Evolutionary conservation across 2,329 filamentous ascomycete species (phyloP).

Genomic region (Phoma sp.): DNA sequence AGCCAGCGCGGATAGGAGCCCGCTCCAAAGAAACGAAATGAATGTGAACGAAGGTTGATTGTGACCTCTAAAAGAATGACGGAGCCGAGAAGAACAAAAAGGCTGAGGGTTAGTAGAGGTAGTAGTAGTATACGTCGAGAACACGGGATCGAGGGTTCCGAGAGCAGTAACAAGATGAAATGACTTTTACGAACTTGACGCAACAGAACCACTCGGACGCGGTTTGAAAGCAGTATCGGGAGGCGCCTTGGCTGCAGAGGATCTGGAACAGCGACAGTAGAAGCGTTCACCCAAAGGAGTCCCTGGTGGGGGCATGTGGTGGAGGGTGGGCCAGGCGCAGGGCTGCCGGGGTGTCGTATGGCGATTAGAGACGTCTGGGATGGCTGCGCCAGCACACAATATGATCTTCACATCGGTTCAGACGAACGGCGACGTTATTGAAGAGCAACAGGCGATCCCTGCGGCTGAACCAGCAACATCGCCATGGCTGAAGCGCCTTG

Average conservation of each 20-base stretch:
- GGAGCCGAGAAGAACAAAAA: slow-evolving; percentile 46
- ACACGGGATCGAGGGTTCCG: slow-evolving; percentile 42
- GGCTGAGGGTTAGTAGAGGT: slow-evolving; percentile 35
- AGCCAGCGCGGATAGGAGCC: slow-evolving; percentile 49
- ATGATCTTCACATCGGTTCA: slow-evolving; percentile 26
- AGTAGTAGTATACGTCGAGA: slow-evolving; percentile 45
- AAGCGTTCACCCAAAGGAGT: slow-evolving; percentile 48
- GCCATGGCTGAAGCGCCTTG: slow-evolving; percentile 26
- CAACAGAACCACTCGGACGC: slow-evolving; percentile 45
- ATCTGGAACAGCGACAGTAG: slow-evolving; percentile 49
- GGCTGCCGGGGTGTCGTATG: slow-evolving; percentile 39
- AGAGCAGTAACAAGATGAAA: slow-evolving; percentile 38
- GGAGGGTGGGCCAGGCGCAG: slow-evolving; percentile 42
- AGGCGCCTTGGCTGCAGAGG: slow-evolving; percentile 50
- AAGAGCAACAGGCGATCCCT: slow-evolving; percentile 39
- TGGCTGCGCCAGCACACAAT: slow-evolving; percentile 29
- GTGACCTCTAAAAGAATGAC: slow-evolving; percentile 46
- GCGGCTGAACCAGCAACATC: slow-evolving; percentile 36
- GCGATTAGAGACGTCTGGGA: slow-evolving; percentile 37
- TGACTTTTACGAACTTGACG: slow-evolving; percentile 42
- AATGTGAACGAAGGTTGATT: slow-evolving; percentile 39
- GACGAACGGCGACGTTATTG: slow-evolving; percentile 27
- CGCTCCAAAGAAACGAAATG: slow-evolving; percentile 43
- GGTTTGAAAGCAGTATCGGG: slow-evolving; percentile 49
- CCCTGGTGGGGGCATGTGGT: slow-evolving; percentile 35